Evolutionary conservation across 1,284 basidiomycete genomes (phyloP).

Genomic region (Leucoagaricus sp.): DNA sequence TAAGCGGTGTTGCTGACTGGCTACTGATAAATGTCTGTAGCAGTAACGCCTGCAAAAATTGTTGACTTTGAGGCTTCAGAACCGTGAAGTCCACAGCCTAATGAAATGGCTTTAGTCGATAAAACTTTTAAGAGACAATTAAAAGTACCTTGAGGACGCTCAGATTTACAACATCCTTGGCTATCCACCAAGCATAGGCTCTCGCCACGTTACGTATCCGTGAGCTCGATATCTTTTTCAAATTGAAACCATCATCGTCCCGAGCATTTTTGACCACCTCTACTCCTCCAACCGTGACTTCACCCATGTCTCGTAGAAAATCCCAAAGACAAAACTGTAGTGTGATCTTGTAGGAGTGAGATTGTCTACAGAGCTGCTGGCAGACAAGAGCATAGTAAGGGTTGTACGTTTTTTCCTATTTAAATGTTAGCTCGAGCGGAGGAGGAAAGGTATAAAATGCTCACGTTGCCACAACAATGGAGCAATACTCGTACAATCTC

Average conservation of each 20-base stretch:
- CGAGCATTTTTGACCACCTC: constrained; percentile 71
- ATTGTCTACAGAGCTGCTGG: constrained; percentile 71
- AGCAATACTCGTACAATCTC: constrained; percentile 92
- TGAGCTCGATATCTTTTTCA: constrained; percentile 59
- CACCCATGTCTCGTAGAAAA: constrained; percentile 90
- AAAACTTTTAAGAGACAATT: neutral
- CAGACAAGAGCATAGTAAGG: constrained; percentile 93
- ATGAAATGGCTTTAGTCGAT: neutral
- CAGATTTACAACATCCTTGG: constrained; percentile 49
- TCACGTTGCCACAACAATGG: constrained; percentile 93
- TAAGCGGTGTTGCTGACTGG: constrained; percentile 69
- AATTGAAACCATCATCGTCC: constrained; percentile 45
- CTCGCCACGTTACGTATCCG: constrained; percentile 66
- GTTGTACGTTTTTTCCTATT: constrained; percentile 89
- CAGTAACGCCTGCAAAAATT: constrained; percentile 74
- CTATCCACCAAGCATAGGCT: constrained; percentile 59
- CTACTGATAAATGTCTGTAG: constrained; percentile 68
- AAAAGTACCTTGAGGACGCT: constrained; percentile 77
- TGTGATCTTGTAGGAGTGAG: constrained; percentile 88
- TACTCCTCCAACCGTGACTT: constrained; percentile 79
- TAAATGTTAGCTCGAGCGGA: constrained; percentile 8
- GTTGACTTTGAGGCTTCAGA: constrained; percentile 61
- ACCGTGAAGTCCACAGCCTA: constrained; percentile 81
- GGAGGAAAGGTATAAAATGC: constrained; percentile 27
- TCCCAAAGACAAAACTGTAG: constrained; percentile 98